Evolutionary conservation across 352 stramenopile species (phyloP).

Genomic region (Pythium grandisporangium): DNA sequence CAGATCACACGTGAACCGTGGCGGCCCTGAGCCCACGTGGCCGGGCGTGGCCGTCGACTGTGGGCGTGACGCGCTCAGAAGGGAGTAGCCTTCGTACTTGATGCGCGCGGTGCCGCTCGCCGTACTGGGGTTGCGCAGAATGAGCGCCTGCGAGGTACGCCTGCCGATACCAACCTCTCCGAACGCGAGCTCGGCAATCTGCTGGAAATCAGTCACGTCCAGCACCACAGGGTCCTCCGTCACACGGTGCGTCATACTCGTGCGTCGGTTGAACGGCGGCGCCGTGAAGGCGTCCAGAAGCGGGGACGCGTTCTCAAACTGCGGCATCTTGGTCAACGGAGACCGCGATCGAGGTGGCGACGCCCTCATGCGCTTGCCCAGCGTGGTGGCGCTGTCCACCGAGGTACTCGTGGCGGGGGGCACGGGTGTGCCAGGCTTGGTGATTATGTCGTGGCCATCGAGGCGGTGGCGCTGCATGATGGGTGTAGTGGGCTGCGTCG

Average conservation of each 20-base stretch:
- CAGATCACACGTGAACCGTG: slow-evolving; percentile 69
- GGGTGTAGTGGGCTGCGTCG: no score
- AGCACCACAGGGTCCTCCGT: slow-evolving; percentile 22
- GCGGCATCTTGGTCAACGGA: neutral
- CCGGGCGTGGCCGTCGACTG: slow-evolving; percentile 4
- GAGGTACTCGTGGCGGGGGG: neutral
- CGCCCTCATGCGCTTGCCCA: slow-evolving; percentile 1
- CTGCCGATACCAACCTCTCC: slow-evolving; percentile 36
- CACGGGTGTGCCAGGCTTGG: no score
- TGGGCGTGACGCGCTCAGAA: slow-evolving; percentile 15
- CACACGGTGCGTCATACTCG: neutral
- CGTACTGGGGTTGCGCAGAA: slow-evolving; percentile 47
- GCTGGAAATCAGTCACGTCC: slow-evolving; percentile 31
- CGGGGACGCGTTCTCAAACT: neutral
- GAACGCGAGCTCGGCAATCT: slow-evolving; percentile 34
- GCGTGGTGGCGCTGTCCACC: no score
- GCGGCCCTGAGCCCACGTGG: no score
- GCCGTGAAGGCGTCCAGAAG: neutral
- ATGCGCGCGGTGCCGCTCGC: slow-evolving; percentile 46
- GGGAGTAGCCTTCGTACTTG: slow-evolving; percentile 56
- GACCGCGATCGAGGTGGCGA: neutral
- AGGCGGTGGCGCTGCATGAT: no score
- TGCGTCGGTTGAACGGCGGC: neutral
- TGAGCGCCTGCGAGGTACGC: slow-evolving; percentile 35
- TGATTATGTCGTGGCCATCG: no score